Conservation (phyloP, 148 eudicot genomes). For the Gaultheria prostrata region DNA sequence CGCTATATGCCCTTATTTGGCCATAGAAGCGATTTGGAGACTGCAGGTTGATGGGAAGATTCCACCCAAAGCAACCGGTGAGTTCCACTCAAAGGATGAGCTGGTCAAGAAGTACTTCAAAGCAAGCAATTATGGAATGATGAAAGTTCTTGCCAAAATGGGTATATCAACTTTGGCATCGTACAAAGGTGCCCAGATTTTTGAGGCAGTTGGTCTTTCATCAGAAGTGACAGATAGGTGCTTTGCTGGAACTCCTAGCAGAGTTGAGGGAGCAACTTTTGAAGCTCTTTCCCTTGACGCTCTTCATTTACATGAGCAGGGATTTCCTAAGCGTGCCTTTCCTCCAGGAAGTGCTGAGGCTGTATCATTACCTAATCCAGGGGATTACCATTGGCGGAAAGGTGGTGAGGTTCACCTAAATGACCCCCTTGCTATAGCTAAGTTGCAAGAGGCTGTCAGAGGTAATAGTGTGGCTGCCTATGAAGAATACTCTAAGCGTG, state of each 20-base stretch:
- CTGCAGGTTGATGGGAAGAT: slow-evolving; percentile 95
- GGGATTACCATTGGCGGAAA: slow-evolving; percentile 99
- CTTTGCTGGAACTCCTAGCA: slow-evolving; percentile 88
- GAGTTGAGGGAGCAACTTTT: slow-evolving; percentile 98
- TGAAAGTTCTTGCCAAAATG: slow-evolving; percentile 99
- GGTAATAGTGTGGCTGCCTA: slow-evolving; percentile 92
- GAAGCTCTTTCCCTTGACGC: slow-evolving; percentile 78
- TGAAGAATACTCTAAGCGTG: slow-evolving; percentile 80
- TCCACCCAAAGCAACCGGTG: slow-evolving; percentile 86
- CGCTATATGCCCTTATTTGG: slow-evolving; percentile 94
- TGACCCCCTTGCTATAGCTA: slow-evolving; percentile 94
- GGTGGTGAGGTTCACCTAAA: slow-evolving; percentile 93
- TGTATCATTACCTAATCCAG: slow-evolving; percentile 90
- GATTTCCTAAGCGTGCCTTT: slow-evolving; percentile 65
- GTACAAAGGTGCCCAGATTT: slow-evolving; percentile 97
- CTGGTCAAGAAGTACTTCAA: slow-evolving; percentile 77
- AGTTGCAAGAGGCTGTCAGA: slow-evolving; percentile 91
- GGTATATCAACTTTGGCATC: slow-evolving; percentile 98
- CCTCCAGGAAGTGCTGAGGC: slow-evolving; percentile 96
- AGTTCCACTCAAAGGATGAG: slow-evolving; percentile 79
- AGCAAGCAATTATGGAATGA: slow-evolving; percentile 95
- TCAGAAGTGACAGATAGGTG: slow-evolving; percentile 91
- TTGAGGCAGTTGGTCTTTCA: slow-evolving; percentile 98
- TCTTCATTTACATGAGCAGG: slow-evolving; percentile 77
- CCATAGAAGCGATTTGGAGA: slow-evolving; percentile 92